Evolutionary conservation across 2,329 filamentous ascomycete genomes (phyloP).

Genomic region (Diplodia intermedia): DNA sequence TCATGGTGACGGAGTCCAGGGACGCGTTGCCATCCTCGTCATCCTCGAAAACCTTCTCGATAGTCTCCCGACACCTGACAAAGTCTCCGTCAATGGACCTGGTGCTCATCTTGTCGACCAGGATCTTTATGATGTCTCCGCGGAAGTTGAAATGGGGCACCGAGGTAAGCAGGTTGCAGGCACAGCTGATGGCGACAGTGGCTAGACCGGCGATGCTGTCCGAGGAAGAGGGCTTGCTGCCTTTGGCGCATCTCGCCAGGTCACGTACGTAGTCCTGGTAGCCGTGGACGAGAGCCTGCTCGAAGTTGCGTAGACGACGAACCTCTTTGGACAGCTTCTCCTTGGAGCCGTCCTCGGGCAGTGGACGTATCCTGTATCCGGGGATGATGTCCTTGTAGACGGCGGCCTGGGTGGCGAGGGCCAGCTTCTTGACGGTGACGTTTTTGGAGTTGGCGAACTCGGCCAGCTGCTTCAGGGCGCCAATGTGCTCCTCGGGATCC

Average conservation of each 20-base stretch:
- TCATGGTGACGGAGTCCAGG: constrained; percentile 81
- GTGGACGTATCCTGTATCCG: constrained; percentile 89
- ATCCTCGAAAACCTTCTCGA: constrained; percentile 81
- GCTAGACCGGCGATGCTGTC: constrained; percentile 59
- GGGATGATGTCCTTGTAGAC: constrained; percentile 97
- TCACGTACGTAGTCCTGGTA: constrained; percentile 87
- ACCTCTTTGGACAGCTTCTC: constrained; percentile 93
- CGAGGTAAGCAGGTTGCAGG: constrained; percentile 77
- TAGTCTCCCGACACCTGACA: constrained; percentile 74
- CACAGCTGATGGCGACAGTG: constrained; percentile 82
- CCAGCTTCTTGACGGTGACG: constrained; percentile 80
- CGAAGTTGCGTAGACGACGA: constrained; percentile 78
- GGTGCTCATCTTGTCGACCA: constrained; percentile 81
- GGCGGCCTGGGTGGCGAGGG: constrained; percentile 83
- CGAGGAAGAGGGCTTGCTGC: constrained; percentile 52
- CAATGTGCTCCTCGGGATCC: constrained; percentile 87
- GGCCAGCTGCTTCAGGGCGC: constrained; percentile 77
- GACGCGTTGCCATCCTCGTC: constrained; percentile 91
- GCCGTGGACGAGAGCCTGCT: constrained; percentile 82
- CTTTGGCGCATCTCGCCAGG: constrained; percentile 71
- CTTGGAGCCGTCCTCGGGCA: constrained; percentile 74
- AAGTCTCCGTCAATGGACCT: constrained; percentile 77
- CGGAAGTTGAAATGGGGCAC: constrained; percentile 99
- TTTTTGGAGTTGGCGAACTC: constrained; percentile 75
- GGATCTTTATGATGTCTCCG: constrained; percentile 81